A percentile compares a stretch with the other conserved stretches of the same genome.
These are phyloP conservation scores for Phytopythium vexans DNA, from an alignment of 352 stramenopile species.

Conservation along the genomic window DNA sequence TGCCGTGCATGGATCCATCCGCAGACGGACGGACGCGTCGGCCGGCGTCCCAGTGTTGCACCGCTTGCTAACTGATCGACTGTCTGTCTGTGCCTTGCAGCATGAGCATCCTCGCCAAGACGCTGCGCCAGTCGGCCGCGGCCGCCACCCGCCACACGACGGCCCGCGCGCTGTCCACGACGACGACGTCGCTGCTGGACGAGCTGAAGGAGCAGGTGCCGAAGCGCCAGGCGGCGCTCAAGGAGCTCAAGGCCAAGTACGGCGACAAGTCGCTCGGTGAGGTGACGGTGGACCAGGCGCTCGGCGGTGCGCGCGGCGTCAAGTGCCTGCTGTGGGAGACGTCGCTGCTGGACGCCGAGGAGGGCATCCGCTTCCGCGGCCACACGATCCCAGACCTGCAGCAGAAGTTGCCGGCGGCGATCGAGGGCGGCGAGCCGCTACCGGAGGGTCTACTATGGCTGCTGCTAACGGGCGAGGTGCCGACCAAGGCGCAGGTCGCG, in stretches of 20 bases:
- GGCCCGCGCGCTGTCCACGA: slow-evolving; percentile 65
- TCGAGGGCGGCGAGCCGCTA: slow-evolving; percentile 93
- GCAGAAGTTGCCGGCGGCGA: slow-evolving; percentile 90
- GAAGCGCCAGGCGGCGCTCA: slow-evolving; percentile 89
- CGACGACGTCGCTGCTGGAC: slow-evolving; percentile 66
- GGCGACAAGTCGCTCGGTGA: slow-evolving; percentile 90
- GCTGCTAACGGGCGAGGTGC: slow-evolving; percentile 96
- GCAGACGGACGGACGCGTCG: neutral
- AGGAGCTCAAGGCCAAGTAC: slow-evolving; percentile 94
- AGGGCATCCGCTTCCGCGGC: slow-evolving; percentile 99
- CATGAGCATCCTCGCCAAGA: slow-evolving; percentile 74
- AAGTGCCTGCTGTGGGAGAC: slow-evolving; percentile 99
- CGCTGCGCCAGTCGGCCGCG: slow-evolving; percentile 46
- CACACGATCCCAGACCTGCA: slow-evolving; percentile 99
- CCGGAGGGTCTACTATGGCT: slow-evolving; percentile 98
- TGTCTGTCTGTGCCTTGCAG: neutral
- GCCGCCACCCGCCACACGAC: slow-evolving; percentile 34
- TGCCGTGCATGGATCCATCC: neutral
- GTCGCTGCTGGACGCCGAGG: slow-evolving; percentile 91
- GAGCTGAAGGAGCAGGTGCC: slow-evolving; percentile 90
- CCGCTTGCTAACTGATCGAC: neutral
- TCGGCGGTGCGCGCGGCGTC: slow-evolving; percentile 95
- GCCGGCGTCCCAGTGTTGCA: too few species aligned
- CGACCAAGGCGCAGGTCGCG: slow-evolving; percentile 95
- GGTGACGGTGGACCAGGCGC: slow-evolving; percentile 96